These are phyloP conservation scores for Colletotrichum cereale DNA, from an alignment of 2,329 filamentous ascomycete genomes.

Conservation along the genomic window DNA sequence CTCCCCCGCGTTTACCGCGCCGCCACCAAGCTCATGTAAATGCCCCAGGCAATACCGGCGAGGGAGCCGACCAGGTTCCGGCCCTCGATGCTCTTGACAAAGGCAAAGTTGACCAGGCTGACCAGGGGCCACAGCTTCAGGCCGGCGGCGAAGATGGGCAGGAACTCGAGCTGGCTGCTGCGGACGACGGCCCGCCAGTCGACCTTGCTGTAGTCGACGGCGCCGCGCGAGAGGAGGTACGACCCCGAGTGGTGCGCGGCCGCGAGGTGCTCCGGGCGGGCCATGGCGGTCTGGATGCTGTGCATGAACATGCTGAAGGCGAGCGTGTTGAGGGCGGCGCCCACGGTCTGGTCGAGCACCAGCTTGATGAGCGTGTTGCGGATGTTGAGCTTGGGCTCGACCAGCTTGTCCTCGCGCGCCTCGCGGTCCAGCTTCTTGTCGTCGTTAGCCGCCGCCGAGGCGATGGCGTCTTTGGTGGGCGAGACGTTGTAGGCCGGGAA, in stretches of 20 bases:
- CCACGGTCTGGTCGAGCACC: slow-evolving; percentile 75
- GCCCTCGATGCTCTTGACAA: slow-evolving; percentile 77
- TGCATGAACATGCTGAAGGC: slow-evolving; percentile 72
- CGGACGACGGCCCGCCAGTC: slow-evolving; percentile 59
- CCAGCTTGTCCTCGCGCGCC: slow-evolving; percentile 52
- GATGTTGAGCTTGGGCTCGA: slow-evolving; percentile 67
- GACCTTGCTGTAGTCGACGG: slow-evolving; percentile 60
- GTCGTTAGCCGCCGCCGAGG: slow-evolving; percentile 54
- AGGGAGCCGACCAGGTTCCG: slow-evolving; percentile 78
- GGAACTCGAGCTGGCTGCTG: slow-evolving; percentile 67
- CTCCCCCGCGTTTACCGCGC: slow-evolving; percentile 43
- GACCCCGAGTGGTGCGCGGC: slow-evolving; percentile 50
- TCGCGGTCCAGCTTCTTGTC: slow-evolving; percentile 57
- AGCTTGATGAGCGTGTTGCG: slow-evolving; percentile 77
- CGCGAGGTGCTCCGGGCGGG: slow-evolving; percentile 48
- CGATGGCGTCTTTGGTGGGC: slow-evolving; percentile 54
- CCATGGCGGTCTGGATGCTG: slow-evolving; percentile 66
- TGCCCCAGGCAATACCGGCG: slow-evolving; percentile 79
- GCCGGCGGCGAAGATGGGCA: slow-evolving; percentile 74
- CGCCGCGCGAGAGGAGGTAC: slow-evolving; percentile 50
- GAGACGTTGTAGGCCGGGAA: slow-evolving; percentile 75
- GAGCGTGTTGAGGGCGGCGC: slow-evolving; percentile 74
- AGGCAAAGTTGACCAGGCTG: slow-evolving; percentile 76
- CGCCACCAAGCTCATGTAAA: slow-evolving; percentile 78
- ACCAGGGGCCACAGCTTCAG: slow-evolving; percentile 78